Base-by-base conservation (phyloP, 208 protist genomes). In the Acanthamoeba rhysodes region DNA sequence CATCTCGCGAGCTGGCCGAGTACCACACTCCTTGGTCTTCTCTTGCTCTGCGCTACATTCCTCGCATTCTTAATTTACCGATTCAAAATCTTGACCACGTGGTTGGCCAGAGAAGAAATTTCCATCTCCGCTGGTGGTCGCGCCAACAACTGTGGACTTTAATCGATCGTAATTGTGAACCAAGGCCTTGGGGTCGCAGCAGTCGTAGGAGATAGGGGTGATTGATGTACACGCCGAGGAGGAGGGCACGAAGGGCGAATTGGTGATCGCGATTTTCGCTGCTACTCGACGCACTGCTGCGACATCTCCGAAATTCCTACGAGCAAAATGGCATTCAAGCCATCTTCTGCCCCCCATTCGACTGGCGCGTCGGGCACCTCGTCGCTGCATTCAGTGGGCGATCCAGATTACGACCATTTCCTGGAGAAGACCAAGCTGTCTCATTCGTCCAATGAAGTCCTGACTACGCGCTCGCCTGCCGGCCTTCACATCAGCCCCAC, bases 401-500 rank as follows among this genome's bases (percentile, higher is more conserved):
- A 82, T 14, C 14, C 29, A 20, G 74, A 82, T 32, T 82, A 72
- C 27, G 74, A 82, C 37, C 29, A 22, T 16, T 82, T 53, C 66
- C 12, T 12, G 8, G 22, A 72, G 8, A 72, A 72, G 66, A 24
- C 76, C 20, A 34, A 85, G 27, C 74, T 82, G 10, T 82, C 74
- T 27, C 74, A 82, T 48, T 82, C 74, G 7, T 82, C 74, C 8
- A 82, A 48, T 27, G 74, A 82, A n/a, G 74, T 41, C 37, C 37
- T 41, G 37, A 41, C 37, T 82, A 53, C 37, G 34, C 55, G 45
- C 37, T 37, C 41, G 37, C 37, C 6, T 14, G 8, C 16, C 29
- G 29, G 32, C 74, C 74, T 82, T 68, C 82, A 57, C 82, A 68
- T 22, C 53, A 78, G 70, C 34, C 16, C 82, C 53, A 68, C 48